Base-by-base conservation (phyloP, 768 basidiomycete species). In the Suillus tomentosus region DNA sequence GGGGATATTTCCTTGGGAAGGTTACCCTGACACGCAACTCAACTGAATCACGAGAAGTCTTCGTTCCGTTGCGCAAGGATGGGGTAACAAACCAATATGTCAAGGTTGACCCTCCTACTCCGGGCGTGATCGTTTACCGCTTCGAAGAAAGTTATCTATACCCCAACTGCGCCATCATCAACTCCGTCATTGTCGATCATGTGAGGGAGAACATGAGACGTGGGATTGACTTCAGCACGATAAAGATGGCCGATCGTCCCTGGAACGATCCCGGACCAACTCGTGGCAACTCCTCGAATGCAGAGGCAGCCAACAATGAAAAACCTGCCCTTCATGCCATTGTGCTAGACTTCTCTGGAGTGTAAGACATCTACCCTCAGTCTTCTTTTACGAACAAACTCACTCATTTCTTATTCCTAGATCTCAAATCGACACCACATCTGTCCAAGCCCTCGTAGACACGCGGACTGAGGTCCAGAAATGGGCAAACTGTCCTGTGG, bases 231-330 rank as follows among this genome's bases (percentile, higher is more conserved):
- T 81, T 91, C 75, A 81, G 82, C 60, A 71, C 77, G n/a, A 79
- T 93, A 76, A 86, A 53, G 81, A 83, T 65, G 53, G 53, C 53
- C 3, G 94, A 96, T 73, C 86, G 95, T 50, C 85, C 93, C 14
- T 99, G 96, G 96, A 99, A 99, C 72, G 95, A 97, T 69, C 88
- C 92, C 11, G 93, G 94, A 34, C 91, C 92, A 22, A 69, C 74
- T 58, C 79, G 81, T 19, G 80, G 82, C 15, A 78, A 79, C 5
- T 77, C 76, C 79, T 71, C 0, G n/a, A 82, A 78, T 31, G 86
- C 87, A 47, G 84, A 81, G 65, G 76, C 70, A 55, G 78, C 77
- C 17, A 78, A 80, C 47, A 84, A 91, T 65, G 71, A 78, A 34
- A 87, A 83, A 70, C 94, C 96, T 0, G 72, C 79, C 24, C 79